These are phyloP conservation scores for Pseudognaphalium luteoalbum DNA, from an alignment of 129 eudicot genomes.

Conservation along the genomic window DNA sequence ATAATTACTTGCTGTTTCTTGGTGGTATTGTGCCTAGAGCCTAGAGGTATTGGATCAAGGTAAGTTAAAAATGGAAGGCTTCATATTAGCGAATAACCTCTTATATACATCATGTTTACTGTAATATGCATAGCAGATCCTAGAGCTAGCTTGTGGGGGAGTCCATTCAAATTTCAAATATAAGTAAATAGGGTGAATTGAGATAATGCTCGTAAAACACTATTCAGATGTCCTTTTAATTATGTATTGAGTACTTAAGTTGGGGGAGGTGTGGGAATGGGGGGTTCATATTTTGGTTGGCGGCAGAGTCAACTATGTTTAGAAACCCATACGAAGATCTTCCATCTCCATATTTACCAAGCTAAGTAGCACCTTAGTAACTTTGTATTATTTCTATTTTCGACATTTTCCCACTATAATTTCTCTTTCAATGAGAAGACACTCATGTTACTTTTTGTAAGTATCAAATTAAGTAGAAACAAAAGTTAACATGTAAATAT, in stretches of 20 bases:
- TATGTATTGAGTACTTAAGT: too few relatives aligned
- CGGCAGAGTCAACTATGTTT: neutral
- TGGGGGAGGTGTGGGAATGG: neutral
- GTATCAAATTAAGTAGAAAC: neutral
- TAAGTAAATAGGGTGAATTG: neutral
- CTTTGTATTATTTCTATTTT: neutral
- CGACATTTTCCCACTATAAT: neutral
- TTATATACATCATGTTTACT: neutral
- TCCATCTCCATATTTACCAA: neutral
- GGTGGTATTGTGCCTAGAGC: neutral
- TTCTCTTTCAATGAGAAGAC: neutral
- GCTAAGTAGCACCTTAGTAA: slow-evolving; percentile 4
- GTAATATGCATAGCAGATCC: neutral
- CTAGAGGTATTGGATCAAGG: neutral
- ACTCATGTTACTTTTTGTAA: neutral
- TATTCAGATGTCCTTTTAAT: neutral
- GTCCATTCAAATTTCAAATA: too few relatives aligned
- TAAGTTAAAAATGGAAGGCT: neutral
- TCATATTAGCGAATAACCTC: neutral
- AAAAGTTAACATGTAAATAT: neutral
- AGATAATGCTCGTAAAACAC: neutral
- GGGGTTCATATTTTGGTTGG: neutral
- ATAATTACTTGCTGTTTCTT: neutral
- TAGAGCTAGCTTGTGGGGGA: neutral
- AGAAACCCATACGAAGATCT: neutral